Evolutionary conservation across 2,329 filamentous ascomycete species (phyloP).

Genomic region (Fusarium devonianum): DNA sequence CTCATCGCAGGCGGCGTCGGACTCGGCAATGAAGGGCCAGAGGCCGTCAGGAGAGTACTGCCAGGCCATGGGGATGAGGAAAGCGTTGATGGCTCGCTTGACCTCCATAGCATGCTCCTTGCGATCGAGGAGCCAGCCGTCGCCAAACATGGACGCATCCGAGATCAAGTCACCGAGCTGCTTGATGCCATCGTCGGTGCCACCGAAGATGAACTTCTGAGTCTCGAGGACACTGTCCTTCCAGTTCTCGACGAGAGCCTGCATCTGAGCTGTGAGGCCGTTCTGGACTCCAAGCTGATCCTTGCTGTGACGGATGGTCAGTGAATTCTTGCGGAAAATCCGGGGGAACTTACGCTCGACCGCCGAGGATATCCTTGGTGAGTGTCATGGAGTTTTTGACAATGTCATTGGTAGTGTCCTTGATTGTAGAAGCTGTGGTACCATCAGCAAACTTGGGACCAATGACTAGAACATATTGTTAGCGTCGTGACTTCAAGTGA

Average conservation of each 20-base stretch:
- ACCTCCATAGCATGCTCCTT: conserved; percentile 16
- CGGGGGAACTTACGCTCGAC: conserved; percentile 3
- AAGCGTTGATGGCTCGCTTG: conserved; percentile 16
- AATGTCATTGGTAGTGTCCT: conserved; percentile 20
- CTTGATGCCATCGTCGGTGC: conserved; percentile 8
- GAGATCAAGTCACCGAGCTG: conserved; percentile 17
- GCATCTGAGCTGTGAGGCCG: conserved; percentile 17
- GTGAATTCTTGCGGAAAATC: background rate
- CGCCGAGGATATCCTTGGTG: conserved; percentile 16
- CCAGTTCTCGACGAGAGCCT: conserved; percentile 16
- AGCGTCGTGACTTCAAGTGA: too few species aligned
- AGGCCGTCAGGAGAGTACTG: conserved; percentile 19
- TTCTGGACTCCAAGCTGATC: conserved; percentile 26
- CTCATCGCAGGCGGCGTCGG: conserved; percentile 16
- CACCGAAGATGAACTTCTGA: conserved; percentile 21
- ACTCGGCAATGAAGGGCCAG: conserved; percentile 16
- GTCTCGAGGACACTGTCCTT: conserved; percentile 17
- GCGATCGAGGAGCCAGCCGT: conserved; percentile 18
- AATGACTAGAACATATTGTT: conserved; percentile 2
- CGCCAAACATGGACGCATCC: conserved; percentile 21
- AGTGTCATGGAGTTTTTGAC: conserved; percentile 23
- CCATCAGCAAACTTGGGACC: conserved; percentile 13
- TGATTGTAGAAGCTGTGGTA: conserved; percentile 1
- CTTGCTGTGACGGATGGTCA: background rate
- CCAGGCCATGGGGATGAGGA: conserved; percentile 23